A percentile compares a stretch with the other conserved stretches of the same genome.
Conservation (phyloP, 768 basidiomycete genomes). For the Kockovaella imperatae region DNA sequence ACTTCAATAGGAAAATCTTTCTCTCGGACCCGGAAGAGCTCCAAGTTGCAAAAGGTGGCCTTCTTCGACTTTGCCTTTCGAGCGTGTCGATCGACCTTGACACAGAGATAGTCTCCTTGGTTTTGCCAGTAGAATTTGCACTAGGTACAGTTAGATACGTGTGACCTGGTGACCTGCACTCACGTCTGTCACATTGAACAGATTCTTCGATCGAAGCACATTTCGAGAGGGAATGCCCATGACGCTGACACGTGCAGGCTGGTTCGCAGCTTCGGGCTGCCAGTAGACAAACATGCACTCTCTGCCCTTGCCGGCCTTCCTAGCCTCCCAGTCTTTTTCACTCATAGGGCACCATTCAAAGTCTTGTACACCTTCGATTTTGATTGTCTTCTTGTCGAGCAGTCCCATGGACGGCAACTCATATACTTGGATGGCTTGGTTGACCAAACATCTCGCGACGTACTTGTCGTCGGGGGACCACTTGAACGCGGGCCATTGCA, state of each 20-base stretch:
- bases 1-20: slow-evolving; percentile 97
- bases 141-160: slow-evolving; percentile 47
- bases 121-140: slow-evolving; percentile 99
- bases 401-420: slow-evolving; percentile 90
- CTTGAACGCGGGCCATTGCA: slow-evolving; percentile 81
- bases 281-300: slow-evolving; percentile 96
- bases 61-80: slow-evolving; percentile 76
- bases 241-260: slow-evolving; percentile 93
- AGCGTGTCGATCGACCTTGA: slow-evolving; percentile 96
- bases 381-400: slow-evolving; percentile 91
- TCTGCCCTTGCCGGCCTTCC: slow-evolving; percentile 53
- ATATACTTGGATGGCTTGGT: slow-evolving; percentile 91
- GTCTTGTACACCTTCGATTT: slow-evolving; percentile 93
- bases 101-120: slow-evolving; percentile 94
- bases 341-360: slow-evolving; percentile 97
- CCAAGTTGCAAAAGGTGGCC: slow-evolving; percentile 93
- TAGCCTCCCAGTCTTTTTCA: slow-evolving; percentile 75
- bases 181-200: slow-evolving; percentile 96
- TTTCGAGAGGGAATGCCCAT: slow-evolving; percentile 77
- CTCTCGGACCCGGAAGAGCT: slow-evolving; percentile 94
- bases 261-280: slow-evolving; percentile 93
- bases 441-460: slow-evolving; percentile 78
- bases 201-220: slow-evolving; percentile 83
- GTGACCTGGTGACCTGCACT: slow-evolving; percentile 28
- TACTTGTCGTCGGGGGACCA: slow-evolving; percentile 97